Conservation (phyloP, 768 basidiomycete genomes). For the Crucibulum laeve region DNA sequence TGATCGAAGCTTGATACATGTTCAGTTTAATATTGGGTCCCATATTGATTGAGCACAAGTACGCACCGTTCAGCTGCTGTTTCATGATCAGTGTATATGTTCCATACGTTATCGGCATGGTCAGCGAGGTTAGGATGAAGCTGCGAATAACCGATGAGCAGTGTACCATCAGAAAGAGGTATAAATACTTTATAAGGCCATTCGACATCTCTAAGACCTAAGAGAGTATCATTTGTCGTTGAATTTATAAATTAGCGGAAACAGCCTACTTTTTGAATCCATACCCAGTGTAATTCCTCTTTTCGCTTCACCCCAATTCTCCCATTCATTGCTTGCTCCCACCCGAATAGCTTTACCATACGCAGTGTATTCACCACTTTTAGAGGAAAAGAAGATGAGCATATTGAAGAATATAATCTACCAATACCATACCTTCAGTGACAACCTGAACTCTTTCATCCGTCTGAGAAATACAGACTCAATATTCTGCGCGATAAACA, state of each 20-base stretch:
- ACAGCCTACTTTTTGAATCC: constrained; percentile 43
- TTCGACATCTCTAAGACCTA: constrained; percentile 22
- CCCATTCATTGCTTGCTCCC: constrained; percentile 53
- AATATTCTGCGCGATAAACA: too few species aligned
- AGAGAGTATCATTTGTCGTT: constrained; percentile 3
- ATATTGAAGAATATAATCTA: background rate
- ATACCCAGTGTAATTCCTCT: constrained; percentile 52
- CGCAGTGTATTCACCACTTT: constrained; percentile 26
- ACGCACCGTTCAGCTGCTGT: constrained; percentile 23
- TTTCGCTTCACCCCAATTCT: constrained; percentile 54
- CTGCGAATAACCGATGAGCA: constrained; percentile 24
- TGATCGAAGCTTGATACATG: constrained; percentile 25
- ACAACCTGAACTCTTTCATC: constrained; percentile 59
- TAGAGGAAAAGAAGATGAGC: background rate
- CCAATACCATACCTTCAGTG: constrained; percentile 43
- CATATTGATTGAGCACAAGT: background rate
- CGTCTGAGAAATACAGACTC: too few species aligned
- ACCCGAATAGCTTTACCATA: constrained; percentile 71
- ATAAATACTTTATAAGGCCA: constrained; percentile 3
- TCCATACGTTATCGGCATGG: constrained; percentile 63
- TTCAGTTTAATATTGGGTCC: background rate
- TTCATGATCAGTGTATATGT: constrained; percentile 47
- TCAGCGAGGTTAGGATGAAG: constrained; percentile 53
- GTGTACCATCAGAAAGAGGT: constrained; percentile 3
- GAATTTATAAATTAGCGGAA: background rate